Percentiles rank a stretch among this genome's conserved stretches.
Evolutionary conservation across 1,139 yeast genomes (phyloP).

Genomic region (Taiozyma sp.): DNA sequence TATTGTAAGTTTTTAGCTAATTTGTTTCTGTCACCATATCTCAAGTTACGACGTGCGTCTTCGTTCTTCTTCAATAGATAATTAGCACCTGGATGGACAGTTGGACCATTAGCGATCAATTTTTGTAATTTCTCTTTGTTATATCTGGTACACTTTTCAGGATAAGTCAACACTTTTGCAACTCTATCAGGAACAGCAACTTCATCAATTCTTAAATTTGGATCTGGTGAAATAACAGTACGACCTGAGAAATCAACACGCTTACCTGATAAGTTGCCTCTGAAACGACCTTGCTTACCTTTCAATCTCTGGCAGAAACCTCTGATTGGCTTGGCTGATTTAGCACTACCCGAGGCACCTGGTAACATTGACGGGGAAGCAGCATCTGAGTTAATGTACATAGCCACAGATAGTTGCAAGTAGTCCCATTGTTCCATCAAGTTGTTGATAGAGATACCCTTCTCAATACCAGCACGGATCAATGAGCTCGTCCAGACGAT

Average conservation of each 20-base stretch:
- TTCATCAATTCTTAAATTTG: slow-evolving; percentile 88
- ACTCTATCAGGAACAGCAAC: slow-evolving; percentile 98
- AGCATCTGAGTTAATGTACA: slow-evolving; percentile 95
- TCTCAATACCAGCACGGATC: slow-evolving; percentile 90
- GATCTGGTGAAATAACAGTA: slow-evolving; percentile 98
- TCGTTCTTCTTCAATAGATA: slow-evolving; percentile 81
- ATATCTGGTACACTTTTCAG: slow-evolving; percentile 89
- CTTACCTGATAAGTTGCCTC: slow-evolving; percentile 97
- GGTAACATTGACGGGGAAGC: slow-evolving; percentile 77
- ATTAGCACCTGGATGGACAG: slow-evolving; percentile 93
- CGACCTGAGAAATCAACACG: slow-evolving; percentile 98
- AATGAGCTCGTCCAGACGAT: slow-evolving; percentile 93
- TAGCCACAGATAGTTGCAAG: slow-evolving; percentile 89
- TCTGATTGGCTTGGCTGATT: slow-evolving; percentile 76
- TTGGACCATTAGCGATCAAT: slow-evolving; percentile 80
- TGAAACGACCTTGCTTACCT: slow-evolving; percentile 98
- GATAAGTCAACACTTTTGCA: slow-evolving; percentile 92
- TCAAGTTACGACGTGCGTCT: slow-evolving; percentile 76
- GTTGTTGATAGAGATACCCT: slow-evolving; percentile 87
- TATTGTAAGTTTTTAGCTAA: slow-evolving; percentile 70
- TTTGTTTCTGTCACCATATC: slow-evolving; percentile 81
- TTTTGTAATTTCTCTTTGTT: slow-evolving; percentile 72
- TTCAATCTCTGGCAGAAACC: slow-evolving; percentile 96
- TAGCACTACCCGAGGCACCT: slow-evolving; percentile 53
- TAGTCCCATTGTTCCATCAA: slow-evolving; percentile 99